phyloP scores from a whole-genome alignment of 192 early-diverging fungal genomes.

The Coemansia sp. region DNA sequence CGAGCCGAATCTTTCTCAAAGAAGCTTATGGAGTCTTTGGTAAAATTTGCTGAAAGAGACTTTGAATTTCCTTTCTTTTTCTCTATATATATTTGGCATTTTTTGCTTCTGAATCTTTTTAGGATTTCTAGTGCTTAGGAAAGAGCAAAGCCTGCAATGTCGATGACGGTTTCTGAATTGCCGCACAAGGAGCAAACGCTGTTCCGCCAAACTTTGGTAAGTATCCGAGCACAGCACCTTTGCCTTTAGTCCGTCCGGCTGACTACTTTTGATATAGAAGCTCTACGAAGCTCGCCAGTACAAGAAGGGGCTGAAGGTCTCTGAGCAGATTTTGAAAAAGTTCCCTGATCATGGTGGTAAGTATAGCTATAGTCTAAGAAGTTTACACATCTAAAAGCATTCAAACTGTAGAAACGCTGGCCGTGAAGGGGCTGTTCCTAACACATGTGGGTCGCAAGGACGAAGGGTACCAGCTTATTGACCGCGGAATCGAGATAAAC shows the following conservation, averaged over 20 bases:
- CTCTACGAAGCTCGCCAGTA: conserved; percentile 93
- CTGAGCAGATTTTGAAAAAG: conserved; percentile 92
- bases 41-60: not conserved
- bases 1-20: conserved; percentile 2
- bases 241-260: not conserved
- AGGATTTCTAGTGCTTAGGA: not conserved
- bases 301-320: conserved; percentile 88
- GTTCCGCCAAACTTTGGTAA: conserved; percentile 52
- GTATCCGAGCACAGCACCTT: conserved; percentile 1
- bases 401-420: conserved; percentile 69
- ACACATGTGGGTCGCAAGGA: conserved; percentile 87
- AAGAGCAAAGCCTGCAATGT: conserved; percentile 18
- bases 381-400: no score
- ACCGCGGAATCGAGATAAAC: conserved; percentile 78
- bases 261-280: conserved; percentile 60
- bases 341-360: conserved; percentile 81
- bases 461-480: conserved; percentile 84
- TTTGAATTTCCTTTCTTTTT: no score
- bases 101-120: not conserved
- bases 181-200: conserved; percentile 52
- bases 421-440: conserved; percentile 93
- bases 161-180: conserved; percentile 39
- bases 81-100: no score
- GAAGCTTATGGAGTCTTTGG: no score
- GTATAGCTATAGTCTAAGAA: not conserved